Percentiles rank a stretch among this genome's conserved stretches.
These are phyloP conservation scores for Naegleria lovaniensis DNA, from an alignment of 208 protist genomes.

Conservation along the genomic window DNA sequence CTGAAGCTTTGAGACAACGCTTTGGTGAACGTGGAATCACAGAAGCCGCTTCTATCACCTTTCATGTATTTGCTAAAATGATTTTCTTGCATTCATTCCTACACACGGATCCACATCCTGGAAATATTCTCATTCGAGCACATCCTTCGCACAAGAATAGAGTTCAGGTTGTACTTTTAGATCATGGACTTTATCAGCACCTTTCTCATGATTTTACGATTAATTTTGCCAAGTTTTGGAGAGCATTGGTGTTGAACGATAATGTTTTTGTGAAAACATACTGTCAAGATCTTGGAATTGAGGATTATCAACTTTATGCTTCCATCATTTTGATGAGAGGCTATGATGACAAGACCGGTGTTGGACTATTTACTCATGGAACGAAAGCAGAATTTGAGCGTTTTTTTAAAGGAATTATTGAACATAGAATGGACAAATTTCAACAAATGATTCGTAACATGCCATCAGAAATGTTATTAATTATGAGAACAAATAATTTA, in stretches of 20 bases:
- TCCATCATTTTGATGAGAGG: not conserved
- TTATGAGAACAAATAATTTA: not conserved
- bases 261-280: not conserved
- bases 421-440: not conserved
- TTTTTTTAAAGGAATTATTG: not conserved
- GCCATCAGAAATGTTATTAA: not conserved
- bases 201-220: constrained; percentile 38
- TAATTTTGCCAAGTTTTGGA: not conserved
- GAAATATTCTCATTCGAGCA: constrained; percentile 38
- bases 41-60: not conserved
- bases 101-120: constrained; percentile 50
- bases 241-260: not conserved
- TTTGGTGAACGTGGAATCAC: not conserved
- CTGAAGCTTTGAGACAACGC: not conserved
- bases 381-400: not conserved
- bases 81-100: constrained; percentile 55
- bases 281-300: not conserved
- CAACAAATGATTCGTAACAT: not conserved
- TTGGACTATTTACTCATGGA: not conserved
- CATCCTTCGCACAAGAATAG: constrained; percentile 16
- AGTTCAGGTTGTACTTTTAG: constrained; percentile 50
- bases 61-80: constrained; percentile 38
- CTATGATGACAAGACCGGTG: not conserved
- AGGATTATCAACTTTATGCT: not conserved
- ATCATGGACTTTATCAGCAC: constrained; percentile 60